phyloP scores from a whole-genome alignment of 2,329 filamentous ascomycete species.

The Exophiala alcalophila region DNA sequence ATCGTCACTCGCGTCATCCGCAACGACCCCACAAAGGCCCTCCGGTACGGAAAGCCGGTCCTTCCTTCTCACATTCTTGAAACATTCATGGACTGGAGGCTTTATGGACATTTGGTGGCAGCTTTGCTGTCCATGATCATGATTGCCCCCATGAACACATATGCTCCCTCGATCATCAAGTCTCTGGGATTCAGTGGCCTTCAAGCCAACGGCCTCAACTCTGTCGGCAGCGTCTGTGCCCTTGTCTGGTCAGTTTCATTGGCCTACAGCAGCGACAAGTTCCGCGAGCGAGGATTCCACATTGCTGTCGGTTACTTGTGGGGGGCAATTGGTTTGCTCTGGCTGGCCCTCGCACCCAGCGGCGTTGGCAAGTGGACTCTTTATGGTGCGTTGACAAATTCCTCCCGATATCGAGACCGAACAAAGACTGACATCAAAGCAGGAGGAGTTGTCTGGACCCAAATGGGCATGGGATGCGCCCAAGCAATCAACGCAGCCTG shows the following conservation, averaged over 20 bases:
- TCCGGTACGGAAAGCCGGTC: slow-evolving; percentile 18
- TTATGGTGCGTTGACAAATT: slow-evolving; percentile 17
- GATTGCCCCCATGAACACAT: slow-evolving; percentile 50
- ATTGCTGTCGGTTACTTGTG: slow-evolving; percentile 29
- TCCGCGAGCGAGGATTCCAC: slow-evolving; percentile 27
- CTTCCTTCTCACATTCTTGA: slow-evolving; percentile 17
- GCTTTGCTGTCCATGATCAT: slow-evolving; percentile 46
- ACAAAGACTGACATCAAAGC: not conserved
- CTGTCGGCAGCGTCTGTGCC: slow-evolving; percentile 43
- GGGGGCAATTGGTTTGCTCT: slow-evolving; percentile 28
- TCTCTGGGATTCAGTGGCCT: slow-evolving; percentile 52
- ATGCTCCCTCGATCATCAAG: slow-evolving; percentile 54
- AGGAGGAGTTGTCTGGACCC: slow-evolving; percentile 31
- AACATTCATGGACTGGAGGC: slow-evolving; percentile 44
- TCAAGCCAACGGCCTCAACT: slow-evolving; percentile 52
- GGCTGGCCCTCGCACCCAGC: slow-evolving; percentile 29
- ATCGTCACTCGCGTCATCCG: slow-evolving; percentile 41
- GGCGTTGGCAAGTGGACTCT: slow-evolving; percentile 27
- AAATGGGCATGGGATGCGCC: slow-evolving; percentile 23
- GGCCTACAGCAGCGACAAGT: slow-evolving; percentile 27
- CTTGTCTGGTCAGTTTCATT: slow-evolving; percentile 24
- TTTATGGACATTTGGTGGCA: slow-evolving; percentile 52
- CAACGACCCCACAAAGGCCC: slow-evolving; percentile 41
- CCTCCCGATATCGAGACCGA: not conserved
- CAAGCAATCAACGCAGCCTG: slow-evolving; percentile 32